Evolutionary conservation across 495 filamentous ascomycete species (phyloP), one percentile per base, ranked within the genome.

Genomic region (Collariella sp.): DNA sequence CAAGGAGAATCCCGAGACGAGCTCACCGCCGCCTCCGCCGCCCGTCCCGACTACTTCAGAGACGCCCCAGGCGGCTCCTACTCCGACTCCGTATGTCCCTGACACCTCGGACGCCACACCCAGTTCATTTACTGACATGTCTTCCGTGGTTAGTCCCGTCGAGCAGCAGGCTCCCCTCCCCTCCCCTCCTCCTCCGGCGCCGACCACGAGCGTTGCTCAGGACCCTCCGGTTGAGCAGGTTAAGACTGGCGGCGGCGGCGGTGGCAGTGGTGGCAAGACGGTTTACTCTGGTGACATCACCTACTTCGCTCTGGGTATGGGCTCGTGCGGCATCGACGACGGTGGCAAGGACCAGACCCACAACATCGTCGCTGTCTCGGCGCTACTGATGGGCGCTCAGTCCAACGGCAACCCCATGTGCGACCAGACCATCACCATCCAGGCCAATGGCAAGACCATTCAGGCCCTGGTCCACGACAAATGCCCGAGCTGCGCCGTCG

Each of bases 401-500:
- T 68, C 68, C 62, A 76, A 75, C 52, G 72, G 70, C 48, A 78
- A 88, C 67, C 70, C 73, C 38, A 77, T 77, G 70, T 91, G 87
- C 69, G 83, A 80, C 66, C 78, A 79, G 70, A 78, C 68, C 39
- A 81, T 87, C 66, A 82, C 76, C 36, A 78, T 91, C 71, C 68
- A 55, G 20, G 62, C 59, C 40, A 64, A 68, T 29, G 83, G 83
- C 68, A 80, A 79, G 66, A 77, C 77, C 16, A 61, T 63, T 46
- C 73, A 57, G 5, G 85, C 79, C 35, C 74, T 50, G 12, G 79
- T 88, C 44, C 80, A 79, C 38, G 87, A 91, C 77, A 86, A 87
- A 72, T 91, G 87, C 75, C 78, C 78, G 65, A 84, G 85, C 62
- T 90, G 87, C 62, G 55, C 41, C 0, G 52, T 35, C 16, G 56